Evolutionary conservation across 192 early-diverging fungal genomes (phyloP).

Genomic region (Gaertneriomyces sp.): DNA sequence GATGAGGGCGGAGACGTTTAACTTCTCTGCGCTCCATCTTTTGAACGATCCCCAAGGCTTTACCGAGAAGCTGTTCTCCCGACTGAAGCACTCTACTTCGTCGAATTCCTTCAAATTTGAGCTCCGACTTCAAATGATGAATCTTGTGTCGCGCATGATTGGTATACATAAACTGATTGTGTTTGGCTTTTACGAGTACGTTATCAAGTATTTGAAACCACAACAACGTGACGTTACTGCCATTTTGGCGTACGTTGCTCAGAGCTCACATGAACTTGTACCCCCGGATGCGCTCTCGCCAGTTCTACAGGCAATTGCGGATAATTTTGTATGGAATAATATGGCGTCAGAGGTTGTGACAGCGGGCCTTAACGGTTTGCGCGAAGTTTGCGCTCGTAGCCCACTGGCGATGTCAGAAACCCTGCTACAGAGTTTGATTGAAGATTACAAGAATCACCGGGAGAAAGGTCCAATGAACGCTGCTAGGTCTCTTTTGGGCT

Average conservation of each 20-base stretch:
- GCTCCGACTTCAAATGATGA: conserved; percentile 85
- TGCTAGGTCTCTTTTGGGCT: conserved; percentile 78
- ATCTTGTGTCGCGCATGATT: conserved; percentile 91
- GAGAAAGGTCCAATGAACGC: conserved; percentile 93
- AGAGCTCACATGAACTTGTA: conserved; percentile 86
- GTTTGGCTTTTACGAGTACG: conserved; percentile 86
- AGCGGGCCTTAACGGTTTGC: conserved; percentile 70
- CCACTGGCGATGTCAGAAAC: conserved; percentile 83
- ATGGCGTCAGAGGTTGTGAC: conserved; percentile 89
- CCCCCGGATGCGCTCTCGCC: conserved; percentile 90
- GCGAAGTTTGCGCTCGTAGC: conserved; percentile 82
- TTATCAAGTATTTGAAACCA: conserved; percentile 93
- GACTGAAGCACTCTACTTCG: conserved; percentile 61
- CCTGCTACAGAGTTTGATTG: conserved; percentile 82
- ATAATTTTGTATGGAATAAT: conserved; percentile 95
- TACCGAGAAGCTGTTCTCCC: conserved; percentile 89
- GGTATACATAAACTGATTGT: conserved; percentile 92
- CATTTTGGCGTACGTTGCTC: conserved; percentile 86
- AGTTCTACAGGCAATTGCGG: conserved; percentile 85
- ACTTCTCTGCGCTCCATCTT: conserved; percentile 91
- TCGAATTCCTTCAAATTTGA: conserved; percentile 79
- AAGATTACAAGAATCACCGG: conserved; percentile 84
- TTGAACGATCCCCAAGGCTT: conserved; percentile 98
- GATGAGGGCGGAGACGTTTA: conserved; percentile 68
- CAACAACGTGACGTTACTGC: conserved; percentile 91